These are phyloP conservation scores for Endocalyx cinctus DNA, from an alignment of 2,329 filamentous ascomycete species.

Conservation along the genomic window DNA sequence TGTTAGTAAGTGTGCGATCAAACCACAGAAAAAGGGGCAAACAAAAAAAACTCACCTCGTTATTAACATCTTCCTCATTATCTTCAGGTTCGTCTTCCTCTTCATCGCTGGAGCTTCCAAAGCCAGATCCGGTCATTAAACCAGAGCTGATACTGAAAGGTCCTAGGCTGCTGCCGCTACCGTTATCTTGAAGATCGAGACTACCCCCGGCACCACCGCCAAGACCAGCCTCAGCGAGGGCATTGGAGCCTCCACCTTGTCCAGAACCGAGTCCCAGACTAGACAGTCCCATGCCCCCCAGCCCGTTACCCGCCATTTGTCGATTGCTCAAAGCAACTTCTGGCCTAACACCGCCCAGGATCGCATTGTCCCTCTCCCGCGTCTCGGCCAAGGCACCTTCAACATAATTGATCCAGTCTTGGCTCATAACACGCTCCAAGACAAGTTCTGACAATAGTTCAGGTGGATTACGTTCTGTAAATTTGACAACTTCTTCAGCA, in stretches of 20 bases:
- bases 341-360: constrained; percentile 88
- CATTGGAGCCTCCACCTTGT: constrained; percentile 51
- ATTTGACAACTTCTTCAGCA: constrained; percentile 97
- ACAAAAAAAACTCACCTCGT: constrained; percentile 59
- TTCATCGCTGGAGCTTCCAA: constrained; percentile 91
- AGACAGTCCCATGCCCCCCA: constrained; percentile 46
- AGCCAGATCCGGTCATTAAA: constrained; percentile 73
- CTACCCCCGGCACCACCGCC: constrained; percentile 55
- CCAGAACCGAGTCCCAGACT: constrained; percentile 36
- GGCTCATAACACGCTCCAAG: constrained; percentile 81
- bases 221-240: constrained; percentile 75
- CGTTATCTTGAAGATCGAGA: constrained; percentile 63
- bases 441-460: constrained; percentile 81
- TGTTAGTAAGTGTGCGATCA: constrained; percentile 15
- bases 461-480: constrained; percentile 87
- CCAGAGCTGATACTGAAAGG: constrained; percentile 69
- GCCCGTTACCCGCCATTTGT: constrained; percentile 45
- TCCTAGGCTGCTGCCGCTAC: constrained; percentile 60
- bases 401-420: constrained; percentile 91
- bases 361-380: constrained; percentile 94
- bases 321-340: constrained; percentile 83
- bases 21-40: too few relatives aligned
- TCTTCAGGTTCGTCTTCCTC: constrained; percentile 93
- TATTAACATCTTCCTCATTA: constrained; percentile 69
- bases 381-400: constrained; percentile 91